These are phyloP conservation scores for Tolypocladium tundrense DNA, from an alignment of 2,329 filamentous ascomycete genomes.

Conservation along the genomic window DNA sequence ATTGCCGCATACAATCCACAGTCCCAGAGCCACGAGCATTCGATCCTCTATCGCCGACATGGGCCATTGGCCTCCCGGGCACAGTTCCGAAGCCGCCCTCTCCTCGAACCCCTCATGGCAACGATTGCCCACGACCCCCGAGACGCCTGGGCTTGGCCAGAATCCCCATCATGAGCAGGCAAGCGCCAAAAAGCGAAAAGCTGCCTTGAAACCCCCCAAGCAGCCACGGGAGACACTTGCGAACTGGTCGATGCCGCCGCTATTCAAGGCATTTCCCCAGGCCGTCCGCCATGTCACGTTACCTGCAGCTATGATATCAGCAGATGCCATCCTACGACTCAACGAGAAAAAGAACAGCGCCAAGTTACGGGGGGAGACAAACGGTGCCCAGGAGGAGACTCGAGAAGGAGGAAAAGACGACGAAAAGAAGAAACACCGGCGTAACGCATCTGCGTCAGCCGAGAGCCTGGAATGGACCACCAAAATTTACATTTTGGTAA, in stretches of 20 bases:
- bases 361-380: conserved; percentile 7
- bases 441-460: conserved; percentile 27
- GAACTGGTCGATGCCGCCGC: conserved; percentile 58
- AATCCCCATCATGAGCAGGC: conserved; percentile 3
- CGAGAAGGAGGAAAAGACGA: conserved; percentile 14
- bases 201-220: conserved; percentile 8
- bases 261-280: conserved; percentile 83
- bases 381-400: neutral
- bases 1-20: conserved; percentile 16
- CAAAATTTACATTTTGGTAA: conserved; percentile 64
- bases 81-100: conserved; percentile 6
- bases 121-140: conserved; percentile 14
- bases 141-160: conserved; percentile 6
- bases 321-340: conserved; percentile 58
- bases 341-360: conserved; percentile 35
- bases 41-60: conserved; percentile 37
- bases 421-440: conserved; percentile 36
- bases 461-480: conserved; percentile 53
- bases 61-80: conserved; percentile 30
- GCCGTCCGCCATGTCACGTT: conserved; percentile 66
- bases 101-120: conserved; percentile 25
- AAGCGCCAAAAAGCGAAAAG: conserved; percentile 5
- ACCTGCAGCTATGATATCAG: conserved; percentile 54
- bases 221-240: conserved; percentile 22
- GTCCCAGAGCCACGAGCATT: conserved; percentile 24